Evolutionary conservation across 2,329 filamentous ascomycete species (phyloP).

Genomic region (Venturia aucupariae): DNA sequence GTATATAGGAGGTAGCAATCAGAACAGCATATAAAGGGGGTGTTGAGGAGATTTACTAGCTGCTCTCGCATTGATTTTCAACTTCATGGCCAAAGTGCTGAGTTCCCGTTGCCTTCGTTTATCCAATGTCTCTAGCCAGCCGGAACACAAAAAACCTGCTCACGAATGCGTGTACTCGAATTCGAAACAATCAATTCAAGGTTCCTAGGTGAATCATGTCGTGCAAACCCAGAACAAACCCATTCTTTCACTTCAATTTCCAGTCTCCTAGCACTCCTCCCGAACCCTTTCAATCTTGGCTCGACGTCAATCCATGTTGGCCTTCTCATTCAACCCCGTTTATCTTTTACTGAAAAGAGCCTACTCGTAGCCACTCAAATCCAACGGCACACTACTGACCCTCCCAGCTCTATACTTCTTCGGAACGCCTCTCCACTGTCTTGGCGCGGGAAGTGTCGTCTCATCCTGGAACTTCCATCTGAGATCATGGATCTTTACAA

Average conservation of each 20-base stretch:
- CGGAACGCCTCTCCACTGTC: slow-evolving; percentile 64
- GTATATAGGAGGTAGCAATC: too few species aligned
- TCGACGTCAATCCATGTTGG: not conserved
- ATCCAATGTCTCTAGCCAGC: too few species aligned
- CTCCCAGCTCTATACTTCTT: slow-evolving; percentile 83
- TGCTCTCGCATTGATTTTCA: too few species aligned
- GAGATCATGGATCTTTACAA: slow-evolving; percentile 54
- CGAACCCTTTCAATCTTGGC: not conserved
- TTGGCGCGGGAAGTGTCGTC: slow-evolving; percentile 70
- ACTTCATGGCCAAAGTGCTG: too few species aligned
- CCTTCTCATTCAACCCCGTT: not conserved
- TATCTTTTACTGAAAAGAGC: too few species aligned
- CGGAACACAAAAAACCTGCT: too few species aligned
- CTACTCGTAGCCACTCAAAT: slow-evolving; percentile 52
- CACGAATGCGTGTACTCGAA: too few species aligned
- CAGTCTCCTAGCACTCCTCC: not conserved
- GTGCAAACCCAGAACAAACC: not conserved
- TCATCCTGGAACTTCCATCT: slow-evolving; percentile 86
- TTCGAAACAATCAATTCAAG: not conserved
- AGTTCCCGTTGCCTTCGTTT: too few species aligned
- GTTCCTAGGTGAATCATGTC: not conserved
- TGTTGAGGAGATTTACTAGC: too few species aligned
- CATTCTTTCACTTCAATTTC: not conserved
- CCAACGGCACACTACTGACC: slow-evolving; percentile 87
- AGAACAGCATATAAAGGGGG: too few species aligned